A percentile compares a stretch with the other conserved stretches of the same genome.
These are phyloP conservation scores for Sporothrix pseudoabietina DNA, from an alignment of 2,329 filamentous ascomycete species.

Conservation along the genomic window DNA sequence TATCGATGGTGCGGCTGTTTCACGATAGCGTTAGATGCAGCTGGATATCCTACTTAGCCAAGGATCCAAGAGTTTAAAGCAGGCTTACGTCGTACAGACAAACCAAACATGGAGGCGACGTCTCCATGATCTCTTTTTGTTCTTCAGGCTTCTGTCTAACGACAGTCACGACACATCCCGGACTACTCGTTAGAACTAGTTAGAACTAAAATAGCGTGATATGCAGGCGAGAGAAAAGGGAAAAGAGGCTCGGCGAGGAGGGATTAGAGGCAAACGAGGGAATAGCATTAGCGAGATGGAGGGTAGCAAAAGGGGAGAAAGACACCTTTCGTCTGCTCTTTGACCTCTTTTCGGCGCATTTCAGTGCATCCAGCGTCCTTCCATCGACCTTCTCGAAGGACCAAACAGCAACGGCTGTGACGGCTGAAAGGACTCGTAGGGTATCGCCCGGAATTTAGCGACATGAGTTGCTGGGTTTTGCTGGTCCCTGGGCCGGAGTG, in stretches of 20 bases:
- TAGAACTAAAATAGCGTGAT: neutral
- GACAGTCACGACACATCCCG: neutral
- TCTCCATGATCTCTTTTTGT: neutral
- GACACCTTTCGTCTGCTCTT: neutral
- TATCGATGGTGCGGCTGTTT: conserved; percentile 7
- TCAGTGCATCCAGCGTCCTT: conserved; percentile 5
- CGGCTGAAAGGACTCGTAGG: neutral
- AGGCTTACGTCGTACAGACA: no score
- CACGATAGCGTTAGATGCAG: conserved; percentile 18
- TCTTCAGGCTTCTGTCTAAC: neutral
- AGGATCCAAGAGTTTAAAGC: neutral
- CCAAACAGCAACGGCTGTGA: neutral
- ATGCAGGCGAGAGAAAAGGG: conserved; percentile 21
- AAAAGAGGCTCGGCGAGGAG: conserved; percentile 12
- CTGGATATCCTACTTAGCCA: neutral
- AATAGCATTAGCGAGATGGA: neutral
- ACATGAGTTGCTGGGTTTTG: neutral
- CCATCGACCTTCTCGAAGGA: conserved; percentile 33
- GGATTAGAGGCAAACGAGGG: neutral
- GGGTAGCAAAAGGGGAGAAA: neutral
- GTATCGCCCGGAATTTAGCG: neutral
- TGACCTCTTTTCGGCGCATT: neutral
- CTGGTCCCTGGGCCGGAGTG: neutral
- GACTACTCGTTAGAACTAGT: neutral
- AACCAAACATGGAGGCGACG: neutral